Conservation (phyloP, 345 rosid species). For the Cardamine occulta region DNA sequence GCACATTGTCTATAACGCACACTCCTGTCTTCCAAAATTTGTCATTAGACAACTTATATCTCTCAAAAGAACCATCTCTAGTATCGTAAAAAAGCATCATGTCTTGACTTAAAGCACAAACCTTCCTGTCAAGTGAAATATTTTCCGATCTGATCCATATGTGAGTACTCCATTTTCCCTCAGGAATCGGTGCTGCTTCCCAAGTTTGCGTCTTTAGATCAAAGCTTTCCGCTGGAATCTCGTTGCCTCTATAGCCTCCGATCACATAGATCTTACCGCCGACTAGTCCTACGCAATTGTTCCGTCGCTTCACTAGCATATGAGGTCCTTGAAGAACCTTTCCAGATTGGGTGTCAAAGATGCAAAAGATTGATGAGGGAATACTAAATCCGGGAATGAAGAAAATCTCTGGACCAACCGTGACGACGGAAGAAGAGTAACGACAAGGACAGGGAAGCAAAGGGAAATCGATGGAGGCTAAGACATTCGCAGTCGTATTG, state of each 20-base stretch:
- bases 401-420: background rate
- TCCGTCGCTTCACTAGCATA: background rate
- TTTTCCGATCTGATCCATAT: background rate
- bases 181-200: background rate
- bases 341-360: background rate
- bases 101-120: background rate
- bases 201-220: constrained; percentile 6
- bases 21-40: background rate
- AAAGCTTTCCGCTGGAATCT: background rate
- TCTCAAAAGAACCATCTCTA: constrained; percentile 24
- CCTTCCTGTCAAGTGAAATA: constrained; percentile 12
- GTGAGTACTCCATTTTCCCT: too few species aligned
- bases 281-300: background rate
- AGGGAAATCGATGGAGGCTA: background rate
- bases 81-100: background rate
- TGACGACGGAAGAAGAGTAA: background rate
- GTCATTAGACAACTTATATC: background rate
- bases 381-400: background rate
- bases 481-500: background rate
- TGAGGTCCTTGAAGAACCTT: background rate
- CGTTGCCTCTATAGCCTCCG: background rate
- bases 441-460: background rate
- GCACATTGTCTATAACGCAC: constrained; percentile 20
- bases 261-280: constrained; percentile 12
- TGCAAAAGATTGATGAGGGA: background rate